Evolutionary conservation across 352 stramenopile species (phyloP), one percentile per base, ranked within the genome.

Genomic region (Phytophthora capsici): DNA sequence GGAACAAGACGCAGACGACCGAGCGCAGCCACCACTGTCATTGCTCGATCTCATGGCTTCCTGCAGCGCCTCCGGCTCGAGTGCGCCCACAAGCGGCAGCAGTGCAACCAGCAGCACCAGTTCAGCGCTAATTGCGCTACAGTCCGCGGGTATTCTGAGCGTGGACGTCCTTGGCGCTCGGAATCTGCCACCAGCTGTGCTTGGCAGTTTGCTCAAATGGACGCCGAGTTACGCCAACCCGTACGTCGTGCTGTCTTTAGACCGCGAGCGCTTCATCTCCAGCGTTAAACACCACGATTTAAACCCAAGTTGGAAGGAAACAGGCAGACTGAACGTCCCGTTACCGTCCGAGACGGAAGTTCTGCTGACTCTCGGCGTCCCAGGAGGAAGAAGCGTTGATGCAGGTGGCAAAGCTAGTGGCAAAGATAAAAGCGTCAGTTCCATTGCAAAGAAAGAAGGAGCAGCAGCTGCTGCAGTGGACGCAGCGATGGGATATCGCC

Each of bases 241-340:
- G 47, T 91, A 84, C 56, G 76, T 82, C 1, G 80, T 85, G 25
- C 55, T 88, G n/a, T 82, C 71, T 22, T 69, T 91, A 25, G 69
- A 77, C 41, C 77, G 61, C 47, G 78, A 87, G 45, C 69, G 73
- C 36, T 91, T 88, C 57, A 67, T 78, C 36, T 88, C 80, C 3
- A 86, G 58, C 23, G 61, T 78, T 23, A 80, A 86, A 56, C 53
- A 73, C 10, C 68, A 75, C 34, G 73, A 83, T 43, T 51, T 91
- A 20, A 89, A 87, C 56, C 82, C 82, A 38, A 79, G 71, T 51
- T 91, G 82, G 82, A 91, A 89, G 43, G 80, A 89, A 61, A 73
- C 66, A n/a, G 80, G 74, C 1, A 44, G 59, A 54, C 66, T 91
- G 10, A 65, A 71, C 8, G 76, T 91, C 23, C 80, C 82, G 14